Evolutionary conservation across 2,329 filamentous ascomycete species (phyloP).

Genomic region (Sporothrix schenckii): DNA sequence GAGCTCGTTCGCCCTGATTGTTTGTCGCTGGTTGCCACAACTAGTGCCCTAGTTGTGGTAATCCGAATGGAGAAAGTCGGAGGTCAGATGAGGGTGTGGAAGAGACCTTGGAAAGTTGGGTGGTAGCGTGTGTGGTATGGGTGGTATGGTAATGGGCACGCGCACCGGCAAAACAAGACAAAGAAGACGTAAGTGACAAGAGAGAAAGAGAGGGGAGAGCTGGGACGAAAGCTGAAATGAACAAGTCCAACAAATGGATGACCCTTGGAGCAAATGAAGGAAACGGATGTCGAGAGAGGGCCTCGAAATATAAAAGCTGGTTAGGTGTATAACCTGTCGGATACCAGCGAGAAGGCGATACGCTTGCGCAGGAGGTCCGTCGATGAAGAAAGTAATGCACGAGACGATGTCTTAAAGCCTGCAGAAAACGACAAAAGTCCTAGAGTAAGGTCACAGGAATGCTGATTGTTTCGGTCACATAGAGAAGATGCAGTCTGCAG

Average conservation of each 20-base stretch:
- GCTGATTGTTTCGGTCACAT: background rate
- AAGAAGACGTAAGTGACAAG: background rate
- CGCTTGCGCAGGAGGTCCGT: background rate
- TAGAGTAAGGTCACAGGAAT: background rate
- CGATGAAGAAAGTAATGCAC: background rate
- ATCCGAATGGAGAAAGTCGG: constrained; percentile 19
- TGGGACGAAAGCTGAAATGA: background rate
- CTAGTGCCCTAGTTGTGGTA: constrained; percentile 23
- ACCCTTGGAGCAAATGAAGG: background rate
- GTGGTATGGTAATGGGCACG: constrained; percentile 4
- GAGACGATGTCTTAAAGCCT: background rate
- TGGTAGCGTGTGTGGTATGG: background rate
- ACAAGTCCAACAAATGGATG: background rate
- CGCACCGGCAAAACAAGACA: constrained; percentile 12
- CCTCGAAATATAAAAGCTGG: background rate
- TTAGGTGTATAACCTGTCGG: background rate
- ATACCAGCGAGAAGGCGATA: constrained; percentile 3
- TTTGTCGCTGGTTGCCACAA: background rate
- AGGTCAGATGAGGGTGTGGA: constrained; percentile 13
- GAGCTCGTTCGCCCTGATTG: background rate
- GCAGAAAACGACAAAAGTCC: background rate
- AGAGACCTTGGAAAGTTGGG: constrained; percentile 15
- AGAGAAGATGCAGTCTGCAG: background rate
- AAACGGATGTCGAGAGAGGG: background rate
- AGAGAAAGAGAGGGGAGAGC: background rate